Percentiles rank a stretch among this genome's conserved stretches.
Evolutionary conservation across 192 early-diverging fungal genomes (phyloP).

Genomic region (Gonapodya prolifera): DNA sequence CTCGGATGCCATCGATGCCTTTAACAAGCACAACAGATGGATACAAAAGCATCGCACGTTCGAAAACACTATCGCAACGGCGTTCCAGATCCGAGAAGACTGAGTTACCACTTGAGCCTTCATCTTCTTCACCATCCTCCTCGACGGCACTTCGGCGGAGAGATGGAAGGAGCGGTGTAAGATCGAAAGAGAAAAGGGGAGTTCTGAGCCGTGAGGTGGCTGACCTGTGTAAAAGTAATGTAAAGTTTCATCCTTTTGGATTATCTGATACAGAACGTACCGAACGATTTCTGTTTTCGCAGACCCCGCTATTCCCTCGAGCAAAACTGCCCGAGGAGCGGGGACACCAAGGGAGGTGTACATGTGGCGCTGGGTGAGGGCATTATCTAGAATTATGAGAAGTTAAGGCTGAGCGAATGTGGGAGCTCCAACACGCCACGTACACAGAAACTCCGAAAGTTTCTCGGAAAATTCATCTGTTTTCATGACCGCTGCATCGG

Average conservation of each 20-base stretch:
- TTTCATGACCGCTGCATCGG: too few species aligned
- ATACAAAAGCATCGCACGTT: constrained; percentile 21
- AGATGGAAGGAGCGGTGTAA: background rate
- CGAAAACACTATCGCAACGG: constrained; percentile 10
- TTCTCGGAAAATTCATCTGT: too few species aligned
- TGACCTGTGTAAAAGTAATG: too few species aligned
- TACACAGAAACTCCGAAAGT: too few species aligned
- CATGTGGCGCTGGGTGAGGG: background rate
- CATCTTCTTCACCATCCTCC: constrained; percentile 13
- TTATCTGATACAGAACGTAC: constrained; percentile 19
- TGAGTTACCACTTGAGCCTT: constrained; percentile 6
- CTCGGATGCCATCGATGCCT: constrained; percentile 45
- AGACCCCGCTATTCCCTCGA: constrained; percentile 28
- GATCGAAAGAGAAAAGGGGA: background rate
- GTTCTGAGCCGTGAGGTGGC: background rate
- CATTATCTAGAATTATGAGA: too few species aligned
- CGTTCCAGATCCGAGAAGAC: constrained; percentile 16
- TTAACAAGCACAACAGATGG: constrained; percentile 36
- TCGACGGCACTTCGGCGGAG: background rate
- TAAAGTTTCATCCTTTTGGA: too few species aligned
- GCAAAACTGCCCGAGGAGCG: constrained; percentile 23
- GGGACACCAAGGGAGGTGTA: constrained; percentile 9
- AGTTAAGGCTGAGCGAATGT: too few species aligned
- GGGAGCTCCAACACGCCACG: too few species aligned
- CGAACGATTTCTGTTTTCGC: constrained; percentile 27